Evolutionary conservation across 129 eudicot genomes (phyloP).

Genomic region (Arctium minus): DNA sequence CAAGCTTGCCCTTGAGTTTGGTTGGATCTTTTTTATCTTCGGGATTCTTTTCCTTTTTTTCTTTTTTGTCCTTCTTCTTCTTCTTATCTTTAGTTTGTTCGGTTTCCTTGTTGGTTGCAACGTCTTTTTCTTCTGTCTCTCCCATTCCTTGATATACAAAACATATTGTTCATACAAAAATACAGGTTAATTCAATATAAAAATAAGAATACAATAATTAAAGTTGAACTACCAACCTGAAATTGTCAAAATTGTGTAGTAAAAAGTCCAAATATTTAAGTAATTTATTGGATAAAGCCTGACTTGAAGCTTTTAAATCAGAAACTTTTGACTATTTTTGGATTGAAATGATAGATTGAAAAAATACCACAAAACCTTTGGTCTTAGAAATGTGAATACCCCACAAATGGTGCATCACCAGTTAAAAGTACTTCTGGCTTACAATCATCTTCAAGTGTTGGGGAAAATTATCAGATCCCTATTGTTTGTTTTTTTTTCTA

Average conservation of each 20-base stretch:
- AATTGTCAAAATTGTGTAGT: not conserved
- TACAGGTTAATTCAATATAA: not conserved
- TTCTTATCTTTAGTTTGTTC: conserved; percentile 47
- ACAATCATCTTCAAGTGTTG: not conserved
- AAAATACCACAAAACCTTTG: conserved; percentile 13
- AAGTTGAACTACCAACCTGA: conserved; percentile 9
- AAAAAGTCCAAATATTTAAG: not conserved
- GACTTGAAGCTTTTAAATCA: not conserved
- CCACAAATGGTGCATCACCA: conserved; percentile 32
- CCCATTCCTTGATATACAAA: conserved; percentile 41
- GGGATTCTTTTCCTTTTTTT: conserved; percentile 60
- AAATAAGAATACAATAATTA: not conserved
- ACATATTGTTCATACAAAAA: not conserved
- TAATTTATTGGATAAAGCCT: not conserved
- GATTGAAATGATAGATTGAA: conserved; percentile 10
- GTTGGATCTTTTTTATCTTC: conserved; percentile 58
- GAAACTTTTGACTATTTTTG: conserved; percentile 17
- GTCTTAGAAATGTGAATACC: conserved; percentile 32
- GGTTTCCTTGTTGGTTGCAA: not conserved
- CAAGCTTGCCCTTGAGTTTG: conserved; percentile 53
- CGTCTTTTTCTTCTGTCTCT: conserved; percentile 39
- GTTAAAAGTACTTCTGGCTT: conserved; percentile 16
- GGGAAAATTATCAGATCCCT: not conserved
- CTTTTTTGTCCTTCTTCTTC: conserved; percentile 38
- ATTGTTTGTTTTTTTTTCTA: not conserved